Conservation (phyloP, 2,329 filamentous ascomycete species). For the Epichloe aotearoae region DNA sequence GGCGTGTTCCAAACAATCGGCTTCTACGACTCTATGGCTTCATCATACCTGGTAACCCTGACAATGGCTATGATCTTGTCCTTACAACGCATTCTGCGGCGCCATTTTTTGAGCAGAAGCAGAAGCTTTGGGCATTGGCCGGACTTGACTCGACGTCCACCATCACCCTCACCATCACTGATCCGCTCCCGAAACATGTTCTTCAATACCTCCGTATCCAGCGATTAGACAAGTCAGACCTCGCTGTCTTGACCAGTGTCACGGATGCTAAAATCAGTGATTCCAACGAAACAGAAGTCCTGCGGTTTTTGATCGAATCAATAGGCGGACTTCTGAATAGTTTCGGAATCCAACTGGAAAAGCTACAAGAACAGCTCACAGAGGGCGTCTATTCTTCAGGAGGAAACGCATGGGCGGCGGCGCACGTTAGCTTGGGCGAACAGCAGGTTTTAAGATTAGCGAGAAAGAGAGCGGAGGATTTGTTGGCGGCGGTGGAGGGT, state of each 20-base stretch:
- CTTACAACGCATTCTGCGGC: slow-evolving; percentile 20
- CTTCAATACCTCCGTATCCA: slow-evolving; percentile 24
- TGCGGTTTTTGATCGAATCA: slow-evolving; percentile 20
- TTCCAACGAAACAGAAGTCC: slow-evolving; percentile 19
- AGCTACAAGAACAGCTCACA: slow-evolving; percentile 18
- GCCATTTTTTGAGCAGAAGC: slow-evolving; percentile 21
- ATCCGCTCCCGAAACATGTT: slow-evolving; percentile 20
- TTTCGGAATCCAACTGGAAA: slow-evolving; percentile 18
- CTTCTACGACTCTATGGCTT: slow-evolving; percentile 25
- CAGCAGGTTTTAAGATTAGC: slow-evolving; percentile 21
- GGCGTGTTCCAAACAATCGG: slow-evolving; percentile 20
- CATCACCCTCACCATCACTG: slow-evolving; percentile 19
- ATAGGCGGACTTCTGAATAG: slow-evolving; percentile 16
- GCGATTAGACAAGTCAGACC: slow-evolving; percentile 16
- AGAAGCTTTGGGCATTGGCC: slow-evolving; percentile 20
- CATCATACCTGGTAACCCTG: slow-evolving; percentile 20
- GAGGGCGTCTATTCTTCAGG: slow-evolving; percentile 17
- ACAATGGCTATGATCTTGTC: slow-evolving; percentile 24
- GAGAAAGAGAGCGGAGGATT: slow-evolving; percentile 17
- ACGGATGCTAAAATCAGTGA: slow-evolving; percentile 15
- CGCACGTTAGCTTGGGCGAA: slow-evolving; percentile 16
- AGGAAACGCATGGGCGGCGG: slow-evolving; percentile 23
- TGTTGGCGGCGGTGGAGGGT: slow-evolving; percentile 11
- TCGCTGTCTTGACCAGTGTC: slow-evolving; percentile 13
- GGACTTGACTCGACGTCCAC: slow-evolving; percentile 18